A percentile compares a stretch with the other conserved stretches of the same genome.
Evolutionary conservation across 2,329 filamentous ascomycete genomes (phyloP).

Genomic region (Microthyrium microscopicum): DNA sequence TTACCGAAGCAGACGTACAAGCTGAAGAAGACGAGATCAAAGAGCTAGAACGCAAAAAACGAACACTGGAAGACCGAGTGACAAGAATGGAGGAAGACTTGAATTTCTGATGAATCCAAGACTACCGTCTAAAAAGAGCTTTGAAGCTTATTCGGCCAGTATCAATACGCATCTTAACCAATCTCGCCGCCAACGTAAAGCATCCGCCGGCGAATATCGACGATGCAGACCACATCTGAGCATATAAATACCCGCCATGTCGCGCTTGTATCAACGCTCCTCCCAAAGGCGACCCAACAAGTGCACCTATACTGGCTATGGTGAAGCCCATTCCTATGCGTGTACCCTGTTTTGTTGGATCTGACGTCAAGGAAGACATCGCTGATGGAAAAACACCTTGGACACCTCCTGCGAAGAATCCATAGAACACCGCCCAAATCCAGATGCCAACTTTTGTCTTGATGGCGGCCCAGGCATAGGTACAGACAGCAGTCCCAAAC

Average conservation of each 20-base stretch:
- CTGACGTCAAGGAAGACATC: slow-evolving; percentile 27
- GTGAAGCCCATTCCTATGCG: slow-evolving; percentile 5
- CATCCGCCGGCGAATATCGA: background rate
- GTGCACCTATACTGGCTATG: slow-evolving; percentile 1
- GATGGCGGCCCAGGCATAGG: slow-evolving; percentile 42
- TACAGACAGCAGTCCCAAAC: slow-evolving; percentile 28
- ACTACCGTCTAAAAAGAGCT: too few species aligned
- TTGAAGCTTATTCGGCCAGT: too few species aligned
- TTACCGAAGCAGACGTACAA: slow-evolving; percentile 53
- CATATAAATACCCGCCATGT: background rate
- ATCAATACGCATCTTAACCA: too few species aligned
- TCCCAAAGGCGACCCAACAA: slow-evolving; percentile 4
- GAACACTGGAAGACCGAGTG: slow-evolving; percentile 44
- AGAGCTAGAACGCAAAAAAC: slow-evolving; percentile 47
- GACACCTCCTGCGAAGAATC: slow-evolving; percentile 26
- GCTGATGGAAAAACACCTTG: slow-evolving; percentile 29
- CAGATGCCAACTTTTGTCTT: slow-evolving; percentile 20
- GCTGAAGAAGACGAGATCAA: slow-evolving; percentile 53
- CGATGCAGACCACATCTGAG: slow-evolving; percentile 1
- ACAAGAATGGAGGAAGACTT: slow-evolving; percentile 51
- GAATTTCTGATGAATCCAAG: too few species aligned
- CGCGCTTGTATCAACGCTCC: slow-evolving; percentile 1
- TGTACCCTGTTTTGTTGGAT: slow-evolving; percentile 11
- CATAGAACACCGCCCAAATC: slow-evolving; percentile 28
- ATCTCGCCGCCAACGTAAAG: background rate